Base-by-base conservation (phyloP, 169 alveolate species). In the Plasmodium chabaudi region DNA sequence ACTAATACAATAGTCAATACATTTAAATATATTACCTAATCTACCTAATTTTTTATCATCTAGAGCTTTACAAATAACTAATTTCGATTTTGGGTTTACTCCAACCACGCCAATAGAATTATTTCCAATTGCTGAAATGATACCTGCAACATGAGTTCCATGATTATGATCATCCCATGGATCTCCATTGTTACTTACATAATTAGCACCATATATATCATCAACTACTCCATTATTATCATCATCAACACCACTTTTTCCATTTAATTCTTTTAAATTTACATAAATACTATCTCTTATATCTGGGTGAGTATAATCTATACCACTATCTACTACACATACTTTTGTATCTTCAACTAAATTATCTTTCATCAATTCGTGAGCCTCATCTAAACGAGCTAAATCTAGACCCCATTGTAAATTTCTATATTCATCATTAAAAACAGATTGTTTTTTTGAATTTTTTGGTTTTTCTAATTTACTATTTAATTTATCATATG, bases 271-370 rank as follows among this genome's bases (percentile, higher is more conserved):
- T 27, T 68, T 88, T 19, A 92, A 88, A 67, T 95, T 94, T 21
- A 79, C 75, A 92, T 96, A 95, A 71, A 95, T 93, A 68, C 93
- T 92, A 0, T 72, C 93, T 17, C 69, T 91, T 67, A 96, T 70
- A 46, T 93, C 96, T 42, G 97, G 96, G 56, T 96, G 97, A 13
- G 90, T 86, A 77, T 79, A 92, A 73, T 94, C 97, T 1, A 96
- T 89, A 2, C 98, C 98, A 15, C 97, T 96, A 79, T 96, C 98
- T 23, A 96, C 90, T 42, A 94, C 95, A 9, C 94, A 91, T 15
- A 91, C 75, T 47, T 51, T 87, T 9, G 90, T 67, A 4, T 7
- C n/a, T 6, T 13, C 68, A 6, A 67, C 47, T 67, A 49, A 12
- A 70, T 68, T 34, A 7, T 10, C 4, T 7, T 65, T 15, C 10